Percentiles rank a stretch among this genome's conserved stretches.
These are phyloP conservation scores for Talaromyces sp. DNA, from an alignment of 2,329 filamentous ascomycete species.

Conservation along the genomic window DNA sequence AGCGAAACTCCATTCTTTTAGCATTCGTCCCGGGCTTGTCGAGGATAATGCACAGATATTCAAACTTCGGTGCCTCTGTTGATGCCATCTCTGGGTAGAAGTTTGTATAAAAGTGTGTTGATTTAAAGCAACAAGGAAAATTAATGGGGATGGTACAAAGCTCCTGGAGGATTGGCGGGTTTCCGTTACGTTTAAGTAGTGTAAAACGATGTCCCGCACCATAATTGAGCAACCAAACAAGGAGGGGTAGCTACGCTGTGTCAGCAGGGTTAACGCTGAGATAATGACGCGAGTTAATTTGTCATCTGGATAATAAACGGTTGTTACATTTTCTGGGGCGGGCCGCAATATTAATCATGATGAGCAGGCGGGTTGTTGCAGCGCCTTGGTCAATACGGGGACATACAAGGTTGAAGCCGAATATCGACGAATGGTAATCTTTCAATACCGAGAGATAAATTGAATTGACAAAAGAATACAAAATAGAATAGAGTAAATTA, in stretches of 20 bases:
- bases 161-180: background rate
- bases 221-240: background rate
- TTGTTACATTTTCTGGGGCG: background rate
- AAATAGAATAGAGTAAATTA: too few species aligned
- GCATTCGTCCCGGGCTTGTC: conserved; percentile 57
- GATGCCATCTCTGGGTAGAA: background rate
- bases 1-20: conserved; percentile 52
- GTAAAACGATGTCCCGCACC: background rate
- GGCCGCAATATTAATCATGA: background rate
- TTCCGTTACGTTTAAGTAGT: background rate
- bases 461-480: background rate
- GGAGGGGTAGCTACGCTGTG: background rate
- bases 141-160: background rate
- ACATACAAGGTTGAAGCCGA: background rate
- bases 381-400: background rate
- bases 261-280: background rate
- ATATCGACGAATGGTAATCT: background rate
- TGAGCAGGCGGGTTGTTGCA: background rate
- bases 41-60: conserved; percentile 66
- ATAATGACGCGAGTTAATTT: too few species aligned
- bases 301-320: background rate
- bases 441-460: background rate
- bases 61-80: conserved; percentile 38
- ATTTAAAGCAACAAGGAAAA: background rate
- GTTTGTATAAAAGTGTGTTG: background rate